Conservation (phyloP, 441 rosid genomes). For the Arabidopsis lyrata region DNA sequence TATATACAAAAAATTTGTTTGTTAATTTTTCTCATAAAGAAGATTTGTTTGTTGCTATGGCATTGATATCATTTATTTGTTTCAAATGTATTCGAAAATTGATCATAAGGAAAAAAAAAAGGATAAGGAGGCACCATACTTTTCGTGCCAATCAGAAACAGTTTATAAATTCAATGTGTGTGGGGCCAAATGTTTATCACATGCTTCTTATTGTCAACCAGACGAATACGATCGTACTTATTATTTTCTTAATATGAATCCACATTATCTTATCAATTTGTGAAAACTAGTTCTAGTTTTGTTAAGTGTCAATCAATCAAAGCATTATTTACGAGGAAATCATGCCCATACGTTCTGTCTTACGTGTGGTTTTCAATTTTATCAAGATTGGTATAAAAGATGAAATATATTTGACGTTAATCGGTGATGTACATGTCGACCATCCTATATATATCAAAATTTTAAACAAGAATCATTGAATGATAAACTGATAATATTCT, state of each 20-base stretch:
- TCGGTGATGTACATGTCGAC: no score
- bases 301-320: conserved; percentile 1
- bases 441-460: neutral
- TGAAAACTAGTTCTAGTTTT: neutral
- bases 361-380: conserved; percentile 22
- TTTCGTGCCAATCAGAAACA: conserved; percentile 42
- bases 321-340: conserved; percentile 4
- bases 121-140: conserved; percentile 25
- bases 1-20: neutral
- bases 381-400: neutral
- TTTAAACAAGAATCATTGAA: neutral
- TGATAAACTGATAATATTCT: no score
- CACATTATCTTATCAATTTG: neutral
- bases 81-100: no score
- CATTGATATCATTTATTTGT: no score
- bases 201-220: conserved; percentile 25
- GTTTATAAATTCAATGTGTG: conserved; percentile 40
- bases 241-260: conserved; percentile 8
- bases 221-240: neutral
- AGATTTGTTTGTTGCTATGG: neutral
- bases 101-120: no score
- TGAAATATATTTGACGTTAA: conserved; percentile 1
- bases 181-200: conserved; percentile 40
- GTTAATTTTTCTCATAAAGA: no score
- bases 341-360: neutral